These are phyloP conservation scores for Fusarium mexicanum DNA, from an alignment of 2,329 filamentous ascomycete genomes.

Conservation along the genomic window DNA sequence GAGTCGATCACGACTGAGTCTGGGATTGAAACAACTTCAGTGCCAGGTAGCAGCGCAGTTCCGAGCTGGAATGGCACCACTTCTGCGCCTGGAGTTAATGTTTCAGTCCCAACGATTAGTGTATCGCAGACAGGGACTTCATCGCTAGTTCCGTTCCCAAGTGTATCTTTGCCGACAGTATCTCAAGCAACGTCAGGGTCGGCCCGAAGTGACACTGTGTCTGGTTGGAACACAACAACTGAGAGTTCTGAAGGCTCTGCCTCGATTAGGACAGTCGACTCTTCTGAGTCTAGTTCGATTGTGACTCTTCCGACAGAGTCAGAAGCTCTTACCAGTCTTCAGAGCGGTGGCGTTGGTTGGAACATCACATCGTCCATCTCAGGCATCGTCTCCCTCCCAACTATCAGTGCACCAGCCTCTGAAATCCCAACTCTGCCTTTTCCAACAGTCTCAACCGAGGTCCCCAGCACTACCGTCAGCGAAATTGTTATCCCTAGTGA, in stretches of 20 bases:
- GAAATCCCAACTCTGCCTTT: conserved; percentile 2
- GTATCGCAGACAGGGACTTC: not conserved
- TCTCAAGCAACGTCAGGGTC: not conserved
- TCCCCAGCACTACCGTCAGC: not conserved
- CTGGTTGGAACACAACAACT: conserved; percentile 4
- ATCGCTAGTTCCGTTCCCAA: not conserved
- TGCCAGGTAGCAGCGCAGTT: not conserved
- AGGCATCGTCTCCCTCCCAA: conserved; percentile 12
- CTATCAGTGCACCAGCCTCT: conserved; percentile 12
- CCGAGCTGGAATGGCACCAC: conserved; percentile 4
- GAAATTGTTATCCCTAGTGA: not conserved
- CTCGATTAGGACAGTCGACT: not conserved
- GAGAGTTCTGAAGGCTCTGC: not conserved
- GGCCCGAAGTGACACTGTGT: not conserved
- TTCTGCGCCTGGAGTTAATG: not conserved
- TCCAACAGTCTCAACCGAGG: not conserved
- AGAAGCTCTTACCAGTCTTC: not conserved
- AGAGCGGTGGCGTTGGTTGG: not conserved
- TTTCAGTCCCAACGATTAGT: conserved; percentile 3
- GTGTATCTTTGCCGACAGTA: not conserved
- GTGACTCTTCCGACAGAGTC: not conserved
- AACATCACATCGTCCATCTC: conserved; percentile 13
- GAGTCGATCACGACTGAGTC: not conserved
- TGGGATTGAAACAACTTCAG: not conserved
- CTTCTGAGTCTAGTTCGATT: not conserved